A percentile compares a stretch with the other conserved stretches of the same genome.
phyloP scores from a whole-genome alignment of 2,329 filamentous ascomycete genomes.

The Ceratocystis alfenasii region DNA sequence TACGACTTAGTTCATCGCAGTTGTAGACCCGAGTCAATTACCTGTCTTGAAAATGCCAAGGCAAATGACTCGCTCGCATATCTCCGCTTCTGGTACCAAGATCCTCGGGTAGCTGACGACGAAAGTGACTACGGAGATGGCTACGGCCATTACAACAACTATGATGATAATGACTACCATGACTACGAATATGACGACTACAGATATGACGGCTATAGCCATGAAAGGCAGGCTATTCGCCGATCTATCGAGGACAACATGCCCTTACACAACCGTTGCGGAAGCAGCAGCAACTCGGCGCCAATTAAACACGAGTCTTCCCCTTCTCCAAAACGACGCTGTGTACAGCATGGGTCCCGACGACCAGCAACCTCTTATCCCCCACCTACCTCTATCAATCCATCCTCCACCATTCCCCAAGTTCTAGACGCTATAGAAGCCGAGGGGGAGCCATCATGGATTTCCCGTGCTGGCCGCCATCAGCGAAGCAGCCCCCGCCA shows the following conservation, averaged over 20 bases:
- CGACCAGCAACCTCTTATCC: slow-evolving; percentile 19
- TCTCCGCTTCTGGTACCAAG: slow-evolving; percentile 70
- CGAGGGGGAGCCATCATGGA: slow-evolving; percentile 26
- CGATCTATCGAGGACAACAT: background rate
- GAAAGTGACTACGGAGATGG: slow-evolving; percentile 39
- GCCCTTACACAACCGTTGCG: background rate
- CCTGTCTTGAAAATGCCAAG: slow-evolving; percentile 73
- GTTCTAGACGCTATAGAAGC: slow-evolving; percentile 27
- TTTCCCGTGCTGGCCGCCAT: slow-evolving; percentile 30
- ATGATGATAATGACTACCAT: slow-evolving; percentile 25
- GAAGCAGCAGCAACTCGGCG: background rate
- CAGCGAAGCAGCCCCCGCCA: background rate
- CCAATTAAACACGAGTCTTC: slow-evolving; percentile 17
- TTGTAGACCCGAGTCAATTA: slow-evolving; percentile 63
- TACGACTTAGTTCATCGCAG: slow-evolving; percentile 76
- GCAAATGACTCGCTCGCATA: slow-evolving; percentile 87
- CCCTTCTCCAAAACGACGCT: slow-evolving; percentile 13
- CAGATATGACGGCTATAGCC: slow-evolving; percentile 16
- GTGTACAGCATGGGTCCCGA: slow-evolving; percentile 2
- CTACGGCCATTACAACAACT: slow-evolving; percentile 34
- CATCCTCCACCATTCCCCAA: slow-evolving; percentile 16
- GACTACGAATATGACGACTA: slow-evolving; percentile 26
- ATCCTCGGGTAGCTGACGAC: slow-evolving; percentile 43
- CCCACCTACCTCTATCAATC: slow-evolving; percentile 18
- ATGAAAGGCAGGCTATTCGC: slow-evolving; percentile 2